These are phyloP conservation scores for Tolypocladium ophioglossoides DNA, from an alignment of 2,329 filamentous ascomycete genomes.

Conservation along the genomic window DNA sequence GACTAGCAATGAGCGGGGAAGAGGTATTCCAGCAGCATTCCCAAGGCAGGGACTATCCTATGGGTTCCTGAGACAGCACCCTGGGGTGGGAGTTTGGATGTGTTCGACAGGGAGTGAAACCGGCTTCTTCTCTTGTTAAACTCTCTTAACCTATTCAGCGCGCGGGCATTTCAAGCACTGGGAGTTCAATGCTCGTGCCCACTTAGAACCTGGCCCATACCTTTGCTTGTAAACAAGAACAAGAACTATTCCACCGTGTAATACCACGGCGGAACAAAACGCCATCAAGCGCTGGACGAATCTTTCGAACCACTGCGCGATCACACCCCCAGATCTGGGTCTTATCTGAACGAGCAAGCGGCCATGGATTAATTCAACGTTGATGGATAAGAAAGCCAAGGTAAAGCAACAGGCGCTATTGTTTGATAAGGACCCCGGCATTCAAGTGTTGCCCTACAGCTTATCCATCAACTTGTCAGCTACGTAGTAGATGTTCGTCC, in stretches of 20 bases:
- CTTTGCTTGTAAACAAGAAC: too few relatives aligned
- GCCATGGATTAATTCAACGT: too few relatives aligned
- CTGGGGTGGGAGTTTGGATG: not conserved
- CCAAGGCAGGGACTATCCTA: not conserved
- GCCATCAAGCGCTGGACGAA: too few relatives aligned
- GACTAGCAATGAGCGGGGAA: not conserved
- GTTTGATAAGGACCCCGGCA: too few relatives aligned
- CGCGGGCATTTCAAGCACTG: not conserved
- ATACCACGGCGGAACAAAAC: too few relatives aligned
- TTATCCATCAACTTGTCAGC: constrained; percentile 18
- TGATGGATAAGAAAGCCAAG: too few relatives aligned
- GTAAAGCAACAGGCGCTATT: too few relatives aligned
- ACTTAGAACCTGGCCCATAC: not conserved
- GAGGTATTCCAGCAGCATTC: not conserved
- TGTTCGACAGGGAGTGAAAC: not conserved
- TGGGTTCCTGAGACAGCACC: not conserved
- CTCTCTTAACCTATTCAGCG: not conserved
- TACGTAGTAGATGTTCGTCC: constrained; percentile 19
- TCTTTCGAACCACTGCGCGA: too few relatives aligned
- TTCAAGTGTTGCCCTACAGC: constrained; percentile 10
- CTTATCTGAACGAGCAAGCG: too few relatives aligned
- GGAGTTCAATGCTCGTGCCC: not conserved
- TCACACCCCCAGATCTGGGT: too few relatives aligned
- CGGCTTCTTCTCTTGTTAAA: not conserved
- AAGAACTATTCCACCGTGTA: too few relatives aligned